These are phyloP conservation scores for Bromus sterilis DNA, from an alignment of 176 grass and related monocot genomes.

Conservation along the genomic window DNA sequence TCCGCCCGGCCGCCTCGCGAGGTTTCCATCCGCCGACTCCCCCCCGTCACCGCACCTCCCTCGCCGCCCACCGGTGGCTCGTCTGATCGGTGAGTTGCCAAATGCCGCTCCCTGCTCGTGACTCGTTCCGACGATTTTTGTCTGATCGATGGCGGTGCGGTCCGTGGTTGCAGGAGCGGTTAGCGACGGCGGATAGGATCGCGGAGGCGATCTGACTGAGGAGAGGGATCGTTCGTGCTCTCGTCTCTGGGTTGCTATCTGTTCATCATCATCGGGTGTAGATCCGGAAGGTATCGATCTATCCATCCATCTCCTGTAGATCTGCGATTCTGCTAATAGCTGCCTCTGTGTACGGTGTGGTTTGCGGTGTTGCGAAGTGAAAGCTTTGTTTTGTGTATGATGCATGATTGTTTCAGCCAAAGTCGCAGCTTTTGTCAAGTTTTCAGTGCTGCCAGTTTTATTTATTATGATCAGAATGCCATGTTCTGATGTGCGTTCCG, in stretches of 20 bases:
- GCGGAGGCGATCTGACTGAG: neutral
- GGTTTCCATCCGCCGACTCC: neutral
- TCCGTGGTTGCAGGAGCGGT: slow-evolving; percentile 26
- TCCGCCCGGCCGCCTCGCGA: neutral
- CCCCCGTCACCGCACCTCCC: neutral
- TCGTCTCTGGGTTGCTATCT: neutral
- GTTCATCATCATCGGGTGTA: neutral
- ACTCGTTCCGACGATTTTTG: neutral
- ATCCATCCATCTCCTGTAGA: neutral
- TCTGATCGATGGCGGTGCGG: neutral
- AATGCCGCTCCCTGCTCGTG: neutral
- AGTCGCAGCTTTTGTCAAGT: neutral
- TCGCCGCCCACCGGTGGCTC: neutral
- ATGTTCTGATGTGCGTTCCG: slow-evolving; percentile 15
- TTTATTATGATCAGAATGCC: neutral
- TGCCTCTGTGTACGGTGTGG: neutral
- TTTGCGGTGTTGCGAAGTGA: neutral
- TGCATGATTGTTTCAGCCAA: neutral
- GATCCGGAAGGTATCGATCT: slow-evolving; percentile 42
- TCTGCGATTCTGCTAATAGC: neutral
- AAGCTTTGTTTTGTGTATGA: neutral
- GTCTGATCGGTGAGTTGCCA: slow-evolving; percentile 23
- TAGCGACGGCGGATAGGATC: neutral
- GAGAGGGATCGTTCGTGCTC: neutral
- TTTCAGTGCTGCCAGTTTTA: neutral